These are phyloP conservation scores for Hymenoscyphus infarciens DNA, from an alignment of 2,329 filamentous ascomycete genomes.

Conservation along the genomic window DNA sequence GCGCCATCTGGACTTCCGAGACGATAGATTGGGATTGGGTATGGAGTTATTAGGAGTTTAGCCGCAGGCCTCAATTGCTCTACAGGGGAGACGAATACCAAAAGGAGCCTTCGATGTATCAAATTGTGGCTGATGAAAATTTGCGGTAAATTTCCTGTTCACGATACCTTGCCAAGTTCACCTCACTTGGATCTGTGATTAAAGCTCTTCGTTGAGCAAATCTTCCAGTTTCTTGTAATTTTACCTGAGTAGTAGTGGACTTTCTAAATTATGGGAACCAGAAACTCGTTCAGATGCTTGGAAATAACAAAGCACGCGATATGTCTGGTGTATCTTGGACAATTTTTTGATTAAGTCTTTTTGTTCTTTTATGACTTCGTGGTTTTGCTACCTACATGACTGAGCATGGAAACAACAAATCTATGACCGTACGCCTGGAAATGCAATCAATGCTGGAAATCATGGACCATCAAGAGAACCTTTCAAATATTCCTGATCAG, in stretches of 20 bases:
- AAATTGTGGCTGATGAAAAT: background rate
- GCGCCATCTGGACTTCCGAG: conserved; percentile 35
- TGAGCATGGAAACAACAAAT: conserved; percentile 14
- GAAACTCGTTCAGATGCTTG: background rate
- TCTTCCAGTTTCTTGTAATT: too few relatives aligned
- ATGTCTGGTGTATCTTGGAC: background rate
- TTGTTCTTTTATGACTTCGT: background rate
- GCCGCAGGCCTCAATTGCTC: background rate
- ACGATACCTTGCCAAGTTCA: too few relatives aligned
- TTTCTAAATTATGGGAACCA: background rate
- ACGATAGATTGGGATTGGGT: conserved; percentile 17
- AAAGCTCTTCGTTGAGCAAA: too few relatives aligned
- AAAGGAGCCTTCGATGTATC: background rate
- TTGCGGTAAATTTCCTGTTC: too few relatives aligned
- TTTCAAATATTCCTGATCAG: conserved; percentile 16
- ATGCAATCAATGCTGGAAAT: conserved; percentile 25
- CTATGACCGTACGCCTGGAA: conserved; percentile 24
- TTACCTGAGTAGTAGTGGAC: too few relatives aligned
- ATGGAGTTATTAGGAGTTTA: conserved; percentile 7
- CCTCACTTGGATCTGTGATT: too few relatives aligned
- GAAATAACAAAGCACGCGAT: background rate
- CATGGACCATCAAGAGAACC: conserved; percentile 13
- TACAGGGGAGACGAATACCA: background rate
- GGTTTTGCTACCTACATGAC: conserved; percentile 5
- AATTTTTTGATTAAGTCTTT: conserved; percentile 8